phyloP scores from a whole-genome alignment of 768 basidiomycete genomes.

The Exidia glandulosa region DNA sequence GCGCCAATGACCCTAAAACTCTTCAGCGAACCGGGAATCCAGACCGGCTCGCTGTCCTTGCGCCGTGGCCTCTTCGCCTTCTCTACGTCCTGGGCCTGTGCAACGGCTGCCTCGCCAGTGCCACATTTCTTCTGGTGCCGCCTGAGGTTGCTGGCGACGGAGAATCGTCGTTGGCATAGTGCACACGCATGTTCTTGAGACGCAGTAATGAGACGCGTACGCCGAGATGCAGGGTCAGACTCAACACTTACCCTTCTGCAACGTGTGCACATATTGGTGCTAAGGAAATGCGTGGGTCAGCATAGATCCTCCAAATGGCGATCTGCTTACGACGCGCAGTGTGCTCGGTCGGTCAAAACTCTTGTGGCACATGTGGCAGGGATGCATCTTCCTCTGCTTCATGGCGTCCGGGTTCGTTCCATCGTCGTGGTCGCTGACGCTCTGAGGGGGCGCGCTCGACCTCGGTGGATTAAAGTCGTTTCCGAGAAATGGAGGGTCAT shows the following conservation, averaged over 20 bases:
- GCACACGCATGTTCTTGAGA: background rate
- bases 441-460: background rate
- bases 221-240: background rate
- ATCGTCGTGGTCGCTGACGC: background rate
- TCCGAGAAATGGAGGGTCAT: background rate
- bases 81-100: background rate
- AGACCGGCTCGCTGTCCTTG: background rate
- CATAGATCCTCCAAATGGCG: background rate
- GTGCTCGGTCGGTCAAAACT: background rate
- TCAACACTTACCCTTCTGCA: background rate
- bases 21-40: background rate
- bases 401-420: background rate
- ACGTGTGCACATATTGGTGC: background rate
- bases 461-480: no score
- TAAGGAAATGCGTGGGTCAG: background rate
- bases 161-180: background rate
- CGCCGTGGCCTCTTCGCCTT: background rate
- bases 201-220: no score
- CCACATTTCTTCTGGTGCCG: background rate
- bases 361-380: background rate
- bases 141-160: background rate
- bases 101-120: background rate
- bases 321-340: background rate
- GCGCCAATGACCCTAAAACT: background rate
- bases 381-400: background rate